Evolutionary conservation across 345 rosid species (phyloP).

Genomic region (Hibiscus syriacus): DNA sequence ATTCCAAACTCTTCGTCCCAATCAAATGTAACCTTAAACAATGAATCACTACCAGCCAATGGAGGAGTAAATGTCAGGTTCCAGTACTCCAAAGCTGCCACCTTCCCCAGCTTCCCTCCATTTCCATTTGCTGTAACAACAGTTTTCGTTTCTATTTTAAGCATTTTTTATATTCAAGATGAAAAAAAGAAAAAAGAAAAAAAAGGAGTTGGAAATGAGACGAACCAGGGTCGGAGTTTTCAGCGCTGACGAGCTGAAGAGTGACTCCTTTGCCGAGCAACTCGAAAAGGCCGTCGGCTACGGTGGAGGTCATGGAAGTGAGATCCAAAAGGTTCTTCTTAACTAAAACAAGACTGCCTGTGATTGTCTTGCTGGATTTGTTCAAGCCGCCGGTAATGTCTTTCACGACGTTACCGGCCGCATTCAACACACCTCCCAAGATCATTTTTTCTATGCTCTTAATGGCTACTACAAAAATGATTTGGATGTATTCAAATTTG

Average conservation of each 20-base stretch:
- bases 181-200: neutral
- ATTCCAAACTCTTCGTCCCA: neutral
- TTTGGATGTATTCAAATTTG: neutral
- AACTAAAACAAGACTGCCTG: neutral
- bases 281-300: neutral
- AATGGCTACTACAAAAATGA: neutral
- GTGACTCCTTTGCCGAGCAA: neutral
- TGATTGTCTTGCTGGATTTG: neutral
- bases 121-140: neutral
- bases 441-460: neutral
- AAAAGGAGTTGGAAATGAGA: neutral
- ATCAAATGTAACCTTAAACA: conserved; percentile 33
- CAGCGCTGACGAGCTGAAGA: neutral
- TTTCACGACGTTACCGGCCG: neutral
- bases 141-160: too few relatives aligned
- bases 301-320: neutral
- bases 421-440: neutral
- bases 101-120: conserved; percentile 44
- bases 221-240: neutral
- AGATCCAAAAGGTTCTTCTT: neutral
- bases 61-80: too few relatives aligned
- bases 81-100: conserved; percentile 40
- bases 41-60: conserved; percentile 34
- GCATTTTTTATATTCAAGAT: too few relatives aligned
- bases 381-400: neutral